Conservation (phyloP, 2,329 filamentous ascomycete genomes). For the Paraphoma chrysanthemicola region DNA sequence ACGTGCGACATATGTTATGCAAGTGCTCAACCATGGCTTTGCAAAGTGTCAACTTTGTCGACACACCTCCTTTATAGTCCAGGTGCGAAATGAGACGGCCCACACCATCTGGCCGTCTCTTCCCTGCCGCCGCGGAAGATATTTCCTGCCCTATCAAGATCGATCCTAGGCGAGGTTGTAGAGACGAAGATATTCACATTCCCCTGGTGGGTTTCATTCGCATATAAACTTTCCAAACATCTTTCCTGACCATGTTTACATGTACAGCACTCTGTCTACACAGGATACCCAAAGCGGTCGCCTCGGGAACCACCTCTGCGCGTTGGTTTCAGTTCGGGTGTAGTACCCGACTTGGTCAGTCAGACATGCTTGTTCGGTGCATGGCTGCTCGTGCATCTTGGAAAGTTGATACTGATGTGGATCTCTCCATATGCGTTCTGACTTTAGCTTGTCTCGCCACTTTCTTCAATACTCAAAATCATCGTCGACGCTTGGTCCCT, state of each 20-base stretch:
- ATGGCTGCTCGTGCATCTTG: background rate
- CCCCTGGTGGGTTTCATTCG: too few relatives aligned
- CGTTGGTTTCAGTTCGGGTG: background rate
- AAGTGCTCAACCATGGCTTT: background rate
- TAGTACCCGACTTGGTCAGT: background rate
- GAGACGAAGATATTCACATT: too few relatives aligned
- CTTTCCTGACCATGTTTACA: too few relatives aligned
- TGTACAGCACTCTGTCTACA: too few relatives aligned
- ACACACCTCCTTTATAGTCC: background rate
- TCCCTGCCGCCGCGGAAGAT: background rate
- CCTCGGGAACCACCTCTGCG: too few relatives aligned
- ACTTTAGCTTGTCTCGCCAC: background rate
- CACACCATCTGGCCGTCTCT: background rate
- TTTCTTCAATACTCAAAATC: constrained; percentile 87
- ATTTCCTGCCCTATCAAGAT: background rate
- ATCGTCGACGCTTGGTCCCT: constrained; percentile 88
- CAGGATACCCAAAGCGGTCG: too few relatives aligned
- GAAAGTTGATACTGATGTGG: too few relatives aligned
- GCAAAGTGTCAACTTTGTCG: background rate
- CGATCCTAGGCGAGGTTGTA: too few relatives aligned
- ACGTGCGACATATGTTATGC: background rate
- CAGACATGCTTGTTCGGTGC: background rate
- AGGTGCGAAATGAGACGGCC: background rate
- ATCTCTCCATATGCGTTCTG: too few relatives aligned
- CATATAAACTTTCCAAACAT: too few relatives aligned